Evolutionary conservation across 345 rosid genomes (phyloP).

Genomic region (Eucalyptus regnans): DNA sequence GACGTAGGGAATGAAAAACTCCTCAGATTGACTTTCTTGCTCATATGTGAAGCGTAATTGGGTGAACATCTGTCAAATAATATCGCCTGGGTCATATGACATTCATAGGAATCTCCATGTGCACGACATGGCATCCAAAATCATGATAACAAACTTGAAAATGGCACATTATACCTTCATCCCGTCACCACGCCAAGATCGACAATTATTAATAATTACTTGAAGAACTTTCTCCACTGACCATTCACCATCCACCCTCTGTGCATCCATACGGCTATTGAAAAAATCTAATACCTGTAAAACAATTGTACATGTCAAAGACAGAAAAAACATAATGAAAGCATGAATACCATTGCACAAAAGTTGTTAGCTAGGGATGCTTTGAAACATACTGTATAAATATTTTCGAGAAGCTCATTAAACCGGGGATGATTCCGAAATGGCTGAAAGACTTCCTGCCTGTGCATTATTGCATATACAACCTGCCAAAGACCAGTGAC

Average conservation of each 20-base stretch:
- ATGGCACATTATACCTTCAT: constrained; percentile 48
- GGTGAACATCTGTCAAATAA: constrained; percentile 70
- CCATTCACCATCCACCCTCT: constrained; percentile 82
- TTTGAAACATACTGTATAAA: constrained; percentile 40
- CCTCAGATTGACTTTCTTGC: constrained; percentile 98
- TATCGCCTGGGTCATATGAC: background rate
- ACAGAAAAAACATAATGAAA: background rate
- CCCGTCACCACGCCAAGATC: constrained; percentile 97
- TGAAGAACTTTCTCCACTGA: constrained; percentile 90
- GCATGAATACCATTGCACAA: background rate
- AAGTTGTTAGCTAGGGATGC: background rate
- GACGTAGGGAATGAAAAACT: constrained; percentile 87
- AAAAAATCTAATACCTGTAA: constrained; percentile 84
- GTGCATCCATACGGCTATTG: constrained; percentile 86
- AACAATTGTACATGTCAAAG: background rate
- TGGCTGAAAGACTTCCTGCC: constrained; percentile 95
- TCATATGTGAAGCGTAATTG: constrained; percentile 93
- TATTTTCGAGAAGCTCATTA: constrained; percentile 83
- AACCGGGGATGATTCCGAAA: constrained; percentile 86
- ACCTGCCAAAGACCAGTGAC: constrained; percentile 31
- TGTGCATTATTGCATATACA: constrained; percentile 89
- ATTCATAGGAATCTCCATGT: background rate
- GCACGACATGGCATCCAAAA: background rate
- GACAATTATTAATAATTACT: constrained; percentile 59
- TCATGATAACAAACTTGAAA: background rate